Percentiles rank a stretch among this genome's conserved stretches.
Evolutionary conservation across 139 green algal species (phyloP).

Genomic region (Chloropicon primus): DNA sequence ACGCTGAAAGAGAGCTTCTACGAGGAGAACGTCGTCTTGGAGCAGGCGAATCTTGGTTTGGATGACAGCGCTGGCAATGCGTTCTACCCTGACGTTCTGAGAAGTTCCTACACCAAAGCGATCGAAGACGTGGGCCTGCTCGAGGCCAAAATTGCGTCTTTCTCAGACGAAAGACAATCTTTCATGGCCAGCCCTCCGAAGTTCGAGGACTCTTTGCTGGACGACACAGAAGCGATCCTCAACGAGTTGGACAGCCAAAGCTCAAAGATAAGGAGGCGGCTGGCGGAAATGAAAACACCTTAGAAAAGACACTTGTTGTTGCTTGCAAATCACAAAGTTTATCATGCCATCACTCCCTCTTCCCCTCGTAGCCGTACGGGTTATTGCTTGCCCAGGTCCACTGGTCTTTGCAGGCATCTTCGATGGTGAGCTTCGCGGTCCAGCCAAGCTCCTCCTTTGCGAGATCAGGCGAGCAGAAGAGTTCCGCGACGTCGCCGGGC

Average conservation of each 20-base stretch:
- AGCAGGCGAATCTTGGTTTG: background rate
- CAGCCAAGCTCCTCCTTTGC: conserved; percentile 81
- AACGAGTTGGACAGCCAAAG: background rate
- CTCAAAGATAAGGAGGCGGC: background rate
- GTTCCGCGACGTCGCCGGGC: conserved; percentile 61
- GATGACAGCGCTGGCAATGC: background rate
- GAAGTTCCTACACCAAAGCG: background rate
- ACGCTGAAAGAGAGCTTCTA: background rate
- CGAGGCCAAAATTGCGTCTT: background rate
- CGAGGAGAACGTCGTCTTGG: background rate
- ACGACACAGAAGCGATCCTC: background rate
- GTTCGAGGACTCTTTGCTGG: background rate
- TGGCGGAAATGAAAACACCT: background rate
- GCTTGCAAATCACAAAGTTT: no score
- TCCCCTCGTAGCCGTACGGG: conserved; percentile 63
- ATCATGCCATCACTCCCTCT: background rate
- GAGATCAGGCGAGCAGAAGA: conserved; percentile 75
- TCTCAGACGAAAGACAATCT: background rate
- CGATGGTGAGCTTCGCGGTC: conserved; percentile 63
- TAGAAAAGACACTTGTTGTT: no score
- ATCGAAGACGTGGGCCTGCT: background rate
- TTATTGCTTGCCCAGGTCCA: conserved; percentile 83
- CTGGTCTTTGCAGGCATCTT: conserved; percentile 89
- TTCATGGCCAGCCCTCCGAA: background rate
- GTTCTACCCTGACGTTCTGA: background rate